Evolutionary conservation across 495 filamentous ascomycete genomes (phyloP), one percentile per base, ranked within the genome.

Genomic region (Bathelium albidoporum): DNA sequence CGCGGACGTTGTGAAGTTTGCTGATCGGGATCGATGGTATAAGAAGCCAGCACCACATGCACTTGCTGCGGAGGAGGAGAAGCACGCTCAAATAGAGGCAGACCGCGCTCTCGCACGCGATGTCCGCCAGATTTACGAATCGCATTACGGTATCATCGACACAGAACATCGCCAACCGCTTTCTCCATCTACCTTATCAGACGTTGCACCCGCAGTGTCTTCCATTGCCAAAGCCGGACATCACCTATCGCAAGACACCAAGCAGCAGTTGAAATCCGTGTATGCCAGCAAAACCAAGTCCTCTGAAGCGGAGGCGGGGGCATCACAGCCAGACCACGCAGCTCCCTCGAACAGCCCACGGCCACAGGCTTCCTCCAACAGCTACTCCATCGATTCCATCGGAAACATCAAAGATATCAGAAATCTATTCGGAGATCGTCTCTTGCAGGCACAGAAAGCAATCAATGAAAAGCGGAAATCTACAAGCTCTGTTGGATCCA

Each of bases 121-220:
- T 58, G 66, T 81, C 28, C 71, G 72, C 52, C 69, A 62, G 22
- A 78, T 80, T 36, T 80, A 81, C 66, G 79, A 81, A 67, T 69
- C 77, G 20, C 60, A 59, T 29, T 81, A 79, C 59, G 79, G 79
- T 10, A 71, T 62, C 1, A 80, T 80, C 61, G 76, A 78, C 65
- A 66, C 65, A 5, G 66, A 73, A 22, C 78, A 79, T 64, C 69
- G 69, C 29, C 76, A 78, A 52, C 62, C 44, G 18, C 20, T 24
- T 34, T 5, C 29, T 55, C 24, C 49, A 24, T 9, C 49, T 55
- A 10, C 49, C 7, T 55, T 24, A 10, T 26, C 49, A 29, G 16
- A 2, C 20, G 7, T 55, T 20, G 0, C 20, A 20, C 4, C 49
- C 29, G 10, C 49, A 55, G 22, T 28, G 16, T 7, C 49, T 55